Conservation (phyloP, 208 protist genomes). For the Leishmania aethiopica region DNA sequence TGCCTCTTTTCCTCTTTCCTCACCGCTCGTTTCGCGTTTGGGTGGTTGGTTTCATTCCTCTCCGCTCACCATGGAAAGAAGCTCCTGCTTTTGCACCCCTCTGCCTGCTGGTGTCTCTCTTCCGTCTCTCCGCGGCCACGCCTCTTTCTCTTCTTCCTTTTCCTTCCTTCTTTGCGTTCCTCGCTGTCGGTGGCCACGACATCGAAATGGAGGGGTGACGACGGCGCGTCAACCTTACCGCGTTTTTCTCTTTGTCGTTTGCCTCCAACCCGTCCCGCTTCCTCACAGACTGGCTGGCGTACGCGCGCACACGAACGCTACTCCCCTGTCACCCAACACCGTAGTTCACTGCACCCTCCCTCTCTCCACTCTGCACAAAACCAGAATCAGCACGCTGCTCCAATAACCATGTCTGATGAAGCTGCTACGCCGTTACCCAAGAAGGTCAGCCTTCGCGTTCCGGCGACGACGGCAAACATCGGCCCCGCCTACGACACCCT, state of each 20-base stretch:
- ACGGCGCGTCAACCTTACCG: background rate
- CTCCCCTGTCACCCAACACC: background rate
- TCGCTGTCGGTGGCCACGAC: background rate
- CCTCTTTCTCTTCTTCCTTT: background rate
- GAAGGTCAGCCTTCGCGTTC: slow-evolving; percentile 85
- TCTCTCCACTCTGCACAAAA: background rate
- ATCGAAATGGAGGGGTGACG: background rate
- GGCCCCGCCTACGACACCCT: slow-evolving; percentile 92
- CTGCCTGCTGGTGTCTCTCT: background rate
- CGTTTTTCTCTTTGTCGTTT: background rate
- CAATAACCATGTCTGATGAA: background rate
- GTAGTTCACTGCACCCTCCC: background rate
- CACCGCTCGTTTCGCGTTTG: no score
- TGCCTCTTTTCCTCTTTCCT: background rate
- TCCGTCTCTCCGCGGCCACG: background rate
- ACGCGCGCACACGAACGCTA: background rate
- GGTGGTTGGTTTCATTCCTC: background rate
- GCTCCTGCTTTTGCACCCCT: background rate
- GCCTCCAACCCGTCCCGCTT: background rate
- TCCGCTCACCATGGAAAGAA: background rate
- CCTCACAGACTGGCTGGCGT: background rate
- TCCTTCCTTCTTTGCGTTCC: background rate
- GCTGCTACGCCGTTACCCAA: slow-evolving; percentile 17
- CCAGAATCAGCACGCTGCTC: background rate
- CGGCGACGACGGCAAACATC: slow-evolving; percentile 94